Conservation (phyloP, 768 basidiomycete genomes). For the Naganishia onofrii region DNA sequence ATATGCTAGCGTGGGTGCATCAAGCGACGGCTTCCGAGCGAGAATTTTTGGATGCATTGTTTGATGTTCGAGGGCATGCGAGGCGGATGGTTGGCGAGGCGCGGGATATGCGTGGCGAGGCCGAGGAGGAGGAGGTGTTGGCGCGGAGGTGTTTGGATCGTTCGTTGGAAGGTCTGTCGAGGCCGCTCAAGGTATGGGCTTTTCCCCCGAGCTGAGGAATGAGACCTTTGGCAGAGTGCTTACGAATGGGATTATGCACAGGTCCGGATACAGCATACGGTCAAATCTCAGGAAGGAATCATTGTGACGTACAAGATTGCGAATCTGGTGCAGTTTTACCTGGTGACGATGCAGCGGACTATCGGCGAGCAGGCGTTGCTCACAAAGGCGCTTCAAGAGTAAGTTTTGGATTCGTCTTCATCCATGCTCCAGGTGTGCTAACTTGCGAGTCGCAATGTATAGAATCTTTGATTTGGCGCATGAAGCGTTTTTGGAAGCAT, state of each 20-base stretch:
- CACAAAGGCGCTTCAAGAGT: slow-evolving; percentile 77
- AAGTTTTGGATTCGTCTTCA: slow-evolving; percentile 39
- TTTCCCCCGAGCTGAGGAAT: too few species aligned
- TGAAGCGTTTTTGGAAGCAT: slow-evolving; percentile 80
- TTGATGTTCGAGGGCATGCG: slow-evolving; percentile 64
- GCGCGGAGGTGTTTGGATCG: slow-evolving; percentile 76
- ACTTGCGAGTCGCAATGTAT: neutral
- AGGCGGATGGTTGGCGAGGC: slow-evolving; percentile 73
- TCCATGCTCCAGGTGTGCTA: too few species aligned
- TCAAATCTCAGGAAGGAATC: slow-evolving; percentile 87
- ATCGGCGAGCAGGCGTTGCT: slow-evolving; percentile 80
- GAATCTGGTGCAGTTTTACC: slow-evolving; percentile 92
- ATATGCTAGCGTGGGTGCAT: slow-evolving; percentile 98
- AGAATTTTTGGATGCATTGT: slow-evolving; percentile 86
- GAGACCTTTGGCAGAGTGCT: too few species aligned
- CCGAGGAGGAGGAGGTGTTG: slow-evolving; percentile 70
- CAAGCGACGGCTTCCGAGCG: slow-evolving; percentile 91
- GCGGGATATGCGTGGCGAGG: slow-evolving; percentile 54
- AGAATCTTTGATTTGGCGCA: slow-evolving; percentile 80
- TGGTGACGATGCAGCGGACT: slow-evolving; percentile 85
- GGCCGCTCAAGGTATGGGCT: slow-evolving; percentile 73
- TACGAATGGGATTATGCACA: too few species aligned
- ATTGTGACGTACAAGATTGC: slow-evolving; percentile 89
- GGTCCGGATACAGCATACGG: slow-evolving; percentile 88
- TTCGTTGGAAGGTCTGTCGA: slow-evolving; percentile 75